Base-by-base conservation (phyloP, 352 stramenopile species). In the Elongisporangium prolatum region DNA sequence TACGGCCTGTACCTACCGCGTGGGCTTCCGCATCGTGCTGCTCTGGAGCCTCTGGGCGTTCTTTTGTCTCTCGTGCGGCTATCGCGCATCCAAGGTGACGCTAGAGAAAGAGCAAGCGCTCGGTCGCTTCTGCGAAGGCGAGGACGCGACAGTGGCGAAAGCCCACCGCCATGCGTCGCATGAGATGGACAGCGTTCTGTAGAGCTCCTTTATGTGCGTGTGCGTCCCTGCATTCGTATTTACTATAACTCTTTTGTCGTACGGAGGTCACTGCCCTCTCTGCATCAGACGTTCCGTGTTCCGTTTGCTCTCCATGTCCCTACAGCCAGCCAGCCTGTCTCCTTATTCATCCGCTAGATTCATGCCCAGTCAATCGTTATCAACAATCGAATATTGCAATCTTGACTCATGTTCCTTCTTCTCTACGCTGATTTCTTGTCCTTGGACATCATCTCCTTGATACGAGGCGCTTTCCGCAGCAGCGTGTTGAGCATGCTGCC, bases 401-500 rank as follows among this genome's bases (percentile, higher is more conserved):
- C 9, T 9, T 17, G 8, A n/a, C 34, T 40, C 4, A 9, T 40
- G 14, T 13, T 9, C 8, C 28, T 8, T 13, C 8, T 13, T 40
- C 28, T 13, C 8, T 38, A 38, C 16, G 3, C 56, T 44, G 47
- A 61, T 65, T 22, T n/a, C 5, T 48, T 18, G 17, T 57, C 48
- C 50, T 66, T 50, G 4, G 70, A 56, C 57, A 91, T 81, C 60
- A 91, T 83, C 68, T 80, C 75, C 64, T 91, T 76, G 44, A 90
- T 68, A 4, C 82, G 77, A 22, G 82, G 77, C 8, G 79, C 65
- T 48, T 91, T 91, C 37, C 80, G 81, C 37, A 93, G 71, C 16
- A 92, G 68, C 28, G 84, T 77, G 49, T 93, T 94, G 49, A 96
- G 75, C 69, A 93, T 87, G 13, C 76, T 89, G n/a, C 84, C 87